Base-by-base conservation (phyloP, 192 early-diverging fungal species). In the Backusella liffmaniae region DNA sequence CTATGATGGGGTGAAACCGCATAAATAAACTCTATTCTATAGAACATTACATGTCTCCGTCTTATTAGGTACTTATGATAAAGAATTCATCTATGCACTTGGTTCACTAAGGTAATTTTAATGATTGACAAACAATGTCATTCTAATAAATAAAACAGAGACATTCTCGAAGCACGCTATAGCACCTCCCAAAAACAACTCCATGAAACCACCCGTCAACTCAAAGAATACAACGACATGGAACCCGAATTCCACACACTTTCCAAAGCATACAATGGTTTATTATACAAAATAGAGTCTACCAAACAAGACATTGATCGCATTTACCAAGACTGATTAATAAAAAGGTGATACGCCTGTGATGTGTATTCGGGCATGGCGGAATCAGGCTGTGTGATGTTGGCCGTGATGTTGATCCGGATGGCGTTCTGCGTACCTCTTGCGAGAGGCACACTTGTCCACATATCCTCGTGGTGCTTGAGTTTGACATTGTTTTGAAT, bases 241-340 rank as follows among this genome's bases (percentile, higher is more conserved):
- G 56, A 29, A 0, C 21, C 56, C 26, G 56, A 62, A 62, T 62
- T 62, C 23, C 56, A 62, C 10, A 62, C 56, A 29, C 21, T 62
- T 26, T 62, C 56, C 21, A 9, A 62, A 29, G 26, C 56, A 26
- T 62, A 62, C 9, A 62, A 62, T 9, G 26, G 2, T 62, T 62
- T 62, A 62, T 62, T 62, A 62, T 62, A 62, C 56, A 62, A 62
- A 29, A 62, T 62, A 8, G 23, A 62, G 9, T 62, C 56, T 26
- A 62, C 56, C 2, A 26, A 62, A 13, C 56, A 62, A 29, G 56
- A 62, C 21, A 62, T 62, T 62, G 23, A 10, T 13, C 56, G 56
- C 10, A 62, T 96, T 32, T 86, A 76, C 68, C 79, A 85, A 73
- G 79, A 72, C 73, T 84, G 72, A 32, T 75, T 83, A 30, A 78